Evolutionary conservation across 495 filamentous ascomycete genomes (phyloP), one percentile per base, ranked within the genome.

Genomic region (Tetracladium marchalianum): DNA sequence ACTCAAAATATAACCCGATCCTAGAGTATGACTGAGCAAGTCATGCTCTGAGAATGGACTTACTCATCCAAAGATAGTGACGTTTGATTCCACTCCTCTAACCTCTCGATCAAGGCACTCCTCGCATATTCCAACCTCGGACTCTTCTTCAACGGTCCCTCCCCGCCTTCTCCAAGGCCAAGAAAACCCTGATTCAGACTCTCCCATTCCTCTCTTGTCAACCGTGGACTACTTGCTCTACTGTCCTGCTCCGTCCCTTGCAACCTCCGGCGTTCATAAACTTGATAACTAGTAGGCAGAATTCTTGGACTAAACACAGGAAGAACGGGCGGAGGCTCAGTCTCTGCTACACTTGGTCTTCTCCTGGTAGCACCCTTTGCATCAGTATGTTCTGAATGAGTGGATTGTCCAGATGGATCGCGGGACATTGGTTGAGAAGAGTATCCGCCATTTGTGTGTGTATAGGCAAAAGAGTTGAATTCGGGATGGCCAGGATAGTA

Each of bases 371-470:
- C 31, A 2, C 56, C 53, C n/a, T 41, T 43, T 22, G 38, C 47
- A 9, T 31, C 18, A 2, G 50, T 51, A 16, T 51, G 39, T 11
- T 32, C 16, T 12, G 55, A 55, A 10, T 45, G 44, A 5, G 43
- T 36, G 0, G 56, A 53, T 35, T 56, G 50, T 10, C 56, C 53
- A 11, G 68, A 70, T 15, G 65, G 64, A 46, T 68, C 61, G 39
- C 72, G 67, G 0, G 73, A 71, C 71, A 78, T 76, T 4, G 77
- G 75, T 47, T 79, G 74, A n/a, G 72, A 74, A 27, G 62, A 63
- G 51, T 78, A 77, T 27, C 22, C 22, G 13, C 73, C 75, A 12
- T 64, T 19, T 8, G 36, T 17, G 51, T 0, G 62, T 59, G 1
- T 44, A 6, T 15, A 17, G 40, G 12, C 31, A 32, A 46, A 44